Evolutionary conservation across 805 yeast genomes (phyloP).

Genomic region (Saccharomycopsis malanga): DNA sequence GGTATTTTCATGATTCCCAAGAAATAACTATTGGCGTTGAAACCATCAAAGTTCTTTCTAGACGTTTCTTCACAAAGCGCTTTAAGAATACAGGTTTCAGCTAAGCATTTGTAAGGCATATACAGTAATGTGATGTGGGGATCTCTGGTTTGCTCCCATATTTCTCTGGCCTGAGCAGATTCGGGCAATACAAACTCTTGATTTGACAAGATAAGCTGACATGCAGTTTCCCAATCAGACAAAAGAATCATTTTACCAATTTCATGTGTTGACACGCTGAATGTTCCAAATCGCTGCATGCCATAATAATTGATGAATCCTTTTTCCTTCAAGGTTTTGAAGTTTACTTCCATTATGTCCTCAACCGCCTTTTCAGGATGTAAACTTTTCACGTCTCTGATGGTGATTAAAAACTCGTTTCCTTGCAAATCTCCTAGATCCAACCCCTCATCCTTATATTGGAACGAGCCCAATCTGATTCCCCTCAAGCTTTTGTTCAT

Average conservation of each 20-base stretch:
- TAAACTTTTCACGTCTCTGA: conserved; percentile 58
- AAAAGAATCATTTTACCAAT: conserved; percentile 69
- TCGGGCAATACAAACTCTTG: conserved; percentile 81
- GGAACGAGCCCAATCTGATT: conserved; percentile 72
- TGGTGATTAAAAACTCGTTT: conserved; percentile 79
- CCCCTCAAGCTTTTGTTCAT: conserved; percentile 73
- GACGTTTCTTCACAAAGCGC: conserved; percentile 47
- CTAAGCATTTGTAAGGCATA: conserved; percentile 86
- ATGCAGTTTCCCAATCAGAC: conserved; percentile 76
- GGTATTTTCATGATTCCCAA: conserved; percentile 85
- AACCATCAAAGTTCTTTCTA: conserved; percentile 38
- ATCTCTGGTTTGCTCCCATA: conserved; percentile 71
- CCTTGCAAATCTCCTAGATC: conserved; percentile 81
- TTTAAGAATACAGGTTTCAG: conserved; percentile 69
- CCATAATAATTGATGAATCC: conserved; percentile 96
- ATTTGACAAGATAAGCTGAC: conserved; percentile 69
- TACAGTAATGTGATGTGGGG: conserved; percentile 54
- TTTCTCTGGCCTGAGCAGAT: conserved; percentile 71
- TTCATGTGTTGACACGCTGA: conserved; percentile 83
- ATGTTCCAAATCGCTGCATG: conserved; percentile 98
- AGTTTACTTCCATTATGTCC: conserved; percentile 39
- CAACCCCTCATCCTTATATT: conserved; percentile 54
- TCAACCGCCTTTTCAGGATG: conserved; percentile 26
- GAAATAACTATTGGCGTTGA: conserved; percentile 44
- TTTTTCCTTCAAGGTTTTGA: conserved; percentile 47